A percentile compares a stretch with the other conserved stretches of the same genome.
Evolutionary conservation across 495 filamentous ascomycete genomes (phyloP).

Genomic region (Neurospora sp.): DNA sequence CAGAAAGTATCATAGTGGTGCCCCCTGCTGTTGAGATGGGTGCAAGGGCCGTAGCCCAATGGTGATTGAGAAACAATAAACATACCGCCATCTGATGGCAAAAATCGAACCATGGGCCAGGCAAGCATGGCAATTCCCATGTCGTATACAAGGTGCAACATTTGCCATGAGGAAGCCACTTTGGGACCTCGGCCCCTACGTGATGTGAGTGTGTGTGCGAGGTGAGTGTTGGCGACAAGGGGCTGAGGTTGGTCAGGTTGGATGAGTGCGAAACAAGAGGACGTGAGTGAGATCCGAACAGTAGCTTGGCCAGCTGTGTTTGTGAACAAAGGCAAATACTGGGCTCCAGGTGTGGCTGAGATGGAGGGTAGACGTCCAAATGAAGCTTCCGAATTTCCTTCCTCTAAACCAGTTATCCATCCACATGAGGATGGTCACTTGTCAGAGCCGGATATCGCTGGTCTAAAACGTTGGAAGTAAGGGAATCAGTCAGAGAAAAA

Average conservation of each 20-base stretch:
- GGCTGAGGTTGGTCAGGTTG: neutral
- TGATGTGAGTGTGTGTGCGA: neutral
- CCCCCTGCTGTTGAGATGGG: neutral
- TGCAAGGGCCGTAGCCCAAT: neutral
- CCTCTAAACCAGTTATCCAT: neutral
- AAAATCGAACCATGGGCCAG: neutral
- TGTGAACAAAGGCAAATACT: neutral
- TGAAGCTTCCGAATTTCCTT: neutral
- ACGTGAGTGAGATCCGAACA: neutral
- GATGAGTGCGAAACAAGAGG: neutral
- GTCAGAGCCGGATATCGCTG: neutral
- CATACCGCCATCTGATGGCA: neutral
- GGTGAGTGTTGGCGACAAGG: neutral
- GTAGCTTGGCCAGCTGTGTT: neutral
- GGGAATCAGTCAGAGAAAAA: neutral
- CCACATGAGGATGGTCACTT: neutral
- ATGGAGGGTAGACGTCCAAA: neutral
- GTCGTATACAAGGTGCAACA: neutral
- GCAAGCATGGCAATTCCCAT: neutral
- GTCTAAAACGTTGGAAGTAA: neutral
- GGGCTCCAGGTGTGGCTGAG: neutral
- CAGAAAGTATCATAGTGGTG: neutral
- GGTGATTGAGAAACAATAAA: neutral
- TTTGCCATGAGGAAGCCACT: neutral
- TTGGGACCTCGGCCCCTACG: neutral